Base-by-base conservation (phyloP, 331 rosid genomes). In the Telfairia occidentalis region DNA sequence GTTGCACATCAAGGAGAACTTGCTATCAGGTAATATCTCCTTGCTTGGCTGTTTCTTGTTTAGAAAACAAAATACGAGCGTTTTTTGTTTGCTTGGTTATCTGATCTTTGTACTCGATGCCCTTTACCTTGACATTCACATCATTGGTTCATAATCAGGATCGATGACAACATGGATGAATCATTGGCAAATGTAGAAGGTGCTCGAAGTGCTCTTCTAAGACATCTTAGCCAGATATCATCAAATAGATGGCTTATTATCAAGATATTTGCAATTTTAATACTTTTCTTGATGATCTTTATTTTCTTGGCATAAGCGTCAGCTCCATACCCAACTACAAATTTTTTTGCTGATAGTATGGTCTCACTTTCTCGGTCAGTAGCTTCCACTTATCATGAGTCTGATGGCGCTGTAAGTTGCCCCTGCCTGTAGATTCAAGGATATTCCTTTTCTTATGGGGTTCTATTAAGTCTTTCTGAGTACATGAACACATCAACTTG, bases 1-100 rank as follows among this genome's bases (percentile, higher is more conserved):
- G 98, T 93, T 81, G 91, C 96, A 42, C 97, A 93, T 49, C 97
- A 94, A 89, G 97, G 98, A 83, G 97, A 94, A 79, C 87, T 94
- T 66, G 98, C 98, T 67, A 94, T 94, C 87, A 87, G 98, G 98
- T 91, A 88, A 15, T 19, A 65, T 73, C 63, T 7, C 72, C 67
- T 84, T 28, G 71, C 83, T 78, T 40, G 48, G 75, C 34, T 5
- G 21, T 67, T 42, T 67, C 74, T 42, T 67, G 53, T 67, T 2
- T 6, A 37, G 29, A 19, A 42, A 42, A 38, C 9, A 13, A 40
- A 67, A 67, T 5, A 12, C 9, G 2, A 67, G 24, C 23, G 1
- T 42, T 11, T 42, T 67, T 8, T 45, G 55, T 9, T 45, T 43
- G 75, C 42, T 70, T 45, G 55, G 40, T 4, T 70, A 43, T 16